Evolutionary conservation across 768 basidiomycete genomes (phyloP).

Genomic region (Clitopilus hobsonii): DNA sequence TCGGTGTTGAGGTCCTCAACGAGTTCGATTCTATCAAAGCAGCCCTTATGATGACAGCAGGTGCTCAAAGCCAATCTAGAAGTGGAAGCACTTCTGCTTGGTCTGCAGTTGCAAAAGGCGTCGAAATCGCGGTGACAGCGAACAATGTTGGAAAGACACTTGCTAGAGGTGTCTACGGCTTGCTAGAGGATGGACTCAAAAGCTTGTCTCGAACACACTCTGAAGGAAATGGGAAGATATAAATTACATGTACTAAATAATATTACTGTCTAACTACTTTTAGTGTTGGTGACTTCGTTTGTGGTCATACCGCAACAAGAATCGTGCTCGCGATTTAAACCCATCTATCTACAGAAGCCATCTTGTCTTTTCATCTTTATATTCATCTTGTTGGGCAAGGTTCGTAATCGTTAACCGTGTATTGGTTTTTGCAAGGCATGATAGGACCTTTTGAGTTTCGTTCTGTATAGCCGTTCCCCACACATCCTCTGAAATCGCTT

Average conservation of each 20-base stretch:
- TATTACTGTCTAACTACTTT: not conserved
- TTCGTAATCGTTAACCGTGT: conserved; percentile 3
- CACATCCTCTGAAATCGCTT: conserved; percentile 1
- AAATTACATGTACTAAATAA: not conserved
- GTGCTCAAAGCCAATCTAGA: conserved; percentile 22
- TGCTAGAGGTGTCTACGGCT: not conserved
- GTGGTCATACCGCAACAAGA: not conserved
- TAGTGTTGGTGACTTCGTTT: not conserved
- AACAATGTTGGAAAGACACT: conserved; percentile 22
- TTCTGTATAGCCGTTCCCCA: conserved; percentile 7
- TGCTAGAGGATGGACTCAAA: not conserved
- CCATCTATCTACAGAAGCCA: conserved; percentile 5
- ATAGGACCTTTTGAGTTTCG: conserved; percentile 5
- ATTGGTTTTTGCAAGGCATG: conserved; percentile 1
- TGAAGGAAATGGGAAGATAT: not conserved
- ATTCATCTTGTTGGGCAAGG: not conserved
- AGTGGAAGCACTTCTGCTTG: conserved; percentile 19
- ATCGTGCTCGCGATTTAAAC: no score
- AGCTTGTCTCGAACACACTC: not conserved
- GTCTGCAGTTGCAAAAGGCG: conserved; percentile 36
- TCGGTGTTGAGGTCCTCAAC: conserved; percentile 88
- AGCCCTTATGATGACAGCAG: conserved; percentile 80
- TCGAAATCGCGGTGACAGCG: conserved; percentile 37
- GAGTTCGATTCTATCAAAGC: conserved; percentile 82
- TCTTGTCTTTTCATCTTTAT: conserved; percentile 1